Percentiles rank a stretch among this genome's conserved stretches.
Evolutionary conservation across 345 rosid species (phyloP).

Genomic region (Aquilaria yunnanensis): DNA sequence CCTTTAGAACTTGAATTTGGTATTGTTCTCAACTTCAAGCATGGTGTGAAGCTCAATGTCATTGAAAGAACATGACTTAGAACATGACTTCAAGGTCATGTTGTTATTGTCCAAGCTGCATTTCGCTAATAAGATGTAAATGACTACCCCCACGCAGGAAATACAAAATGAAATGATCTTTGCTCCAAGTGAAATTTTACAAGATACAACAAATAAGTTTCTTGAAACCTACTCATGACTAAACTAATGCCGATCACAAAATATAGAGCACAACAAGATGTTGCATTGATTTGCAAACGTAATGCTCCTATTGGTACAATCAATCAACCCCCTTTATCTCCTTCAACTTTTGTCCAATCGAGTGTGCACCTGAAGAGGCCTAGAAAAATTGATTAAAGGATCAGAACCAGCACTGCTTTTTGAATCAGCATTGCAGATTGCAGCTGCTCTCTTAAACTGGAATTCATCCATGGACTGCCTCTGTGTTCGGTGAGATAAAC

Average conservation of each 20-base stretch:
- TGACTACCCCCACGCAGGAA: neutral
- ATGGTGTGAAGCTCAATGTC: conserved; percentile 69
- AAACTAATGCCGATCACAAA: conserved; percentile 5
- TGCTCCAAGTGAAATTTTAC: too few relatives aligned
- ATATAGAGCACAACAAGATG: conserved; percentile 50
- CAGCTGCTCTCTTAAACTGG: conserved; percentile 57
- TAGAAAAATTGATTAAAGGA: conserved; percentile 39
- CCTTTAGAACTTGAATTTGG: conserved; percentile 77
- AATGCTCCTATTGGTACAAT: conserved; percentile 7
- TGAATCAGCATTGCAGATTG: conserved; percentile 34
- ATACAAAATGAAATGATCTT: too few relatives aligned
- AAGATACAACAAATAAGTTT: neutral
- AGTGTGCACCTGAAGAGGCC: conserved; percentile 37
- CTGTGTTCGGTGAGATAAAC: conserved; percentile 31
- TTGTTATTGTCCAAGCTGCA: neutral
- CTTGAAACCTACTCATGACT: neutral
- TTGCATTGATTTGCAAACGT: conserved; percentile 27
- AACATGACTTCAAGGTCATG: conserved; percentile 17
- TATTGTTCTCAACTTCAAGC: conserved; percentile 78
- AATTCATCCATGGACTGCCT: conserved; percentile 87
- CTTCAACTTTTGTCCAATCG: conserved; percentile 28
- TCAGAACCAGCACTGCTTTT: conserved; percentile 35
- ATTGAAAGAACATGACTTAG: too few relatives aligned
- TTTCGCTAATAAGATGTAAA: neutral
- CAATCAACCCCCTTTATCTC: conserved; percentile 18